Evolutionary conservation across 768 basidiomycete genomes (phyloP).

Genomic region (Neoboletus subvelutipes): DNA sequence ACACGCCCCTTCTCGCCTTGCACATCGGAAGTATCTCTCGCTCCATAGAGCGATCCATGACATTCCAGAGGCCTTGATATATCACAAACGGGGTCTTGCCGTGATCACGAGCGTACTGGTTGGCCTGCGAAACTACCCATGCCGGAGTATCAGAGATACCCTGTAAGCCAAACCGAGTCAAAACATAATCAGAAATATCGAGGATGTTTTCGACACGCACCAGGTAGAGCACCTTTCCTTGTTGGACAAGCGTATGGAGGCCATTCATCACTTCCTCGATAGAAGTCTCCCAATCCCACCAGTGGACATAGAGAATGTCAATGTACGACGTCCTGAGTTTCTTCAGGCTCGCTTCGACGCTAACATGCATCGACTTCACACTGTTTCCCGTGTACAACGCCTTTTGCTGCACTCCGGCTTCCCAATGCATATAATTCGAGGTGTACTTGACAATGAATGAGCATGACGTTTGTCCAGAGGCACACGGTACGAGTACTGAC

Average conservation of each 20-base stretch:
- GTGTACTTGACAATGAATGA: constrained; percentile 20
- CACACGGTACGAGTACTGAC: constrained; percentile 10
- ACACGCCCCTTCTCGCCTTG: constrained; percentile 40
- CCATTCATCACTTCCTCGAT: constrained; percentile 48
- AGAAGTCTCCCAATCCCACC: constrained; percentile 47
- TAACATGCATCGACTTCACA: constrained; percentile 34
- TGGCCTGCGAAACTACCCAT: constrained; percentile 49
- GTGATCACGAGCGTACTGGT: constrained; percentile 50
- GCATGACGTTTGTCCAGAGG: not conserved
- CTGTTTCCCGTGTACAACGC: constrained; percentile 39
- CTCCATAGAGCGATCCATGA: constrained; percentile 48
- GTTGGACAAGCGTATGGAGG: constrained; percentile 42
- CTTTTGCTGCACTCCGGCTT: constrained; percentile 19
- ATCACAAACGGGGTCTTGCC: constrained; percentile 51
- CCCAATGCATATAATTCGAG: constrained; percentile 15
- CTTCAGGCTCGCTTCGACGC: constrained; percentile 37
- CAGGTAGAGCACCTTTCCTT: constrained; percentile 46
- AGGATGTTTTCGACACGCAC: constrained; percentile 6
- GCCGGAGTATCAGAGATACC: constrained; percentile 48
- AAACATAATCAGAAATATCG: not conserved
- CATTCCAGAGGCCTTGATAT: constrained; percentile 51
- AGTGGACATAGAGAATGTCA: constrained; percentile 57
- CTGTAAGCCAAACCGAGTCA: constrained; percentile 13
- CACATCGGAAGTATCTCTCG: constrained; percentile 49
- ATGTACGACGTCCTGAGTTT: constrained; percentile 61